Evolutionary conservation across 1,284 basidiomycete species (phyloP).

Genomic region (Austroboletus niveus): DNA sequence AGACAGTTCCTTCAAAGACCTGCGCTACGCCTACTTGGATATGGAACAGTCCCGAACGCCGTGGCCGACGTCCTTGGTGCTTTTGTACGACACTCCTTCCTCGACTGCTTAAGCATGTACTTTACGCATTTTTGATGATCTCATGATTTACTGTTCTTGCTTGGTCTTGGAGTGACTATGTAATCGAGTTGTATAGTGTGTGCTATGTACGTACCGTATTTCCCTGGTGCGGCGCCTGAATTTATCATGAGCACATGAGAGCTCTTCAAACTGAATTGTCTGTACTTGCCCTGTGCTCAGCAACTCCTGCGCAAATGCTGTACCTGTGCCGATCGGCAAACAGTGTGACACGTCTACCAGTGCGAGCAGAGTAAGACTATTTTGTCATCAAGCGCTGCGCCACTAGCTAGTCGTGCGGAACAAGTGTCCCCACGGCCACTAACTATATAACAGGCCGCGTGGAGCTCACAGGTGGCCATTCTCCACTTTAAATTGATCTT

Average conservation of each 20-base stretch:
- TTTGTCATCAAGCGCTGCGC: background rate
- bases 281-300: no score
- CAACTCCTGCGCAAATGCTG: background rate
- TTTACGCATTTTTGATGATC: background rate
- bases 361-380: slow-evolving; percentile 5
- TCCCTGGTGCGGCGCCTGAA: no score
- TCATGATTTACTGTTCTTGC: background rate
- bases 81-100: slow-evolving; percentile 37
- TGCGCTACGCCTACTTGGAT: slow-evolving; percentile 48
- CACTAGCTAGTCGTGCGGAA: background rate
- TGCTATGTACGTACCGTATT: no score
- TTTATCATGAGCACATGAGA: no score
- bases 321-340: background rate
- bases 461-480: no score
- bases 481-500: no score
- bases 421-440: background rate
- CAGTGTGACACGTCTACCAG: background rate
- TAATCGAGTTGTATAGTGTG: no score
- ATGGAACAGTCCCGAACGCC: slow-evolving; percentile 41
- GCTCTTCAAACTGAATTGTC: no score
- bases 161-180: background rate
- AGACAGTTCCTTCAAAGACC: slow-evolving; percentile 31
- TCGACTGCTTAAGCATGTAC: slow-evolving; percentile 12
- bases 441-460: no score
- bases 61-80: slow-evolving; percentile 51